Evolutionary conservation across 495 filamentous ascomycete species (phyloP).

Genomic region (Cudoniella acicularis): DNA sequence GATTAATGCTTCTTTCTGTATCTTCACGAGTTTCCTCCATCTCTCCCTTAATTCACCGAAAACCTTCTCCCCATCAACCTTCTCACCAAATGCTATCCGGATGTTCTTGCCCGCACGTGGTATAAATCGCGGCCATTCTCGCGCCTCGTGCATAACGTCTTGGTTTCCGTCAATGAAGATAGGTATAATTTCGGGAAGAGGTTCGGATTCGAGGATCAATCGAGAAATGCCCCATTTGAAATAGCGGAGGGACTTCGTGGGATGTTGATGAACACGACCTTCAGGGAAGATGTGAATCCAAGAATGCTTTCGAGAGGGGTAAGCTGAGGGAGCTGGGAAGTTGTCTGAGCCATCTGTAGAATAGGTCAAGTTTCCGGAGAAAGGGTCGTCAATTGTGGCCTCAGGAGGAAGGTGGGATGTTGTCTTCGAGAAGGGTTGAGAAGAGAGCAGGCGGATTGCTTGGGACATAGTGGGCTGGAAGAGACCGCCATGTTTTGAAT

Average conservation of each 20-base stretch:
- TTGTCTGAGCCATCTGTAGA: slow-evolving; percentile 56
- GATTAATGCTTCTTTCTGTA: slow-evolving; percentile 21
- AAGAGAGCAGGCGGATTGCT: slow-evolving; percentile 77
- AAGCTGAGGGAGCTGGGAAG: slow-evolving; percentile 54
- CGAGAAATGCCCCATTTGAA: slow-evolving; percentile 96
- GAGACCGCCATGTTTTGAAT: slow-evolving; percentile 71
- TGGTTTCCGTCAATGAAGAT: slow-evolving; percentile 92
- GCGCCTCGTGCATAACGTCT: slow-evolving; percentile 75
- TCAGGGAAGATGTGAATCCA: slow-evolving; percentile 98
- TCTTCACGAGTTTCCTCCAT: slow-evolving; percentile 61
- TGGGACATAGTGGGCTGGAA: slow-evolving; percentile 88
- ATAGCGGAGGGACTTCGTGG: slow-evolving; percentile 77
- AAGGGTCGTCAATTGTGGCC: slow-evolving; percentile 50
- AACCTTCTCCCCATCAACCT: slow-evolving; percentile 52
- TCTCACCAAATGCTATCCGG: slow-evolving; percentile 69
- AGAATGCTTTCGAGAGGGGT: slow-evolving; percentile 49
- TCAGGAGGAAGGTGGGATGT: slow-evolving; percentile 25
- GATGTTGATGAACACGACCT: slow-evolving; percentile 86
- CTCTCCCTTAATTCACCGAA: slow-evolving; percentile 65
- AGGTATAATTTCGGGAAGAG: slow-evolving; percentile 80
- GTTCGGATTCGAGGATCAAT: slow-evolving; percentile 81
- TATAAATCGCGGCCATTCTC: slow-evolving; percentile 74
- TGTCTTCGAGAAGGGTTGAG: slow-evolving; percentile 43
- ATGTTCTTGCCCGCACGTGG: slow-evolving; percentile 71
- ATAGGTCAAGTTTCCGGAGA: slow-evolving; percentile 57